These are phyloP conservation scores for Aphanomyces cochlioides DNA, from an alignment of 352 stramenopile genomes.

Conservation along the genomic window DNA sequence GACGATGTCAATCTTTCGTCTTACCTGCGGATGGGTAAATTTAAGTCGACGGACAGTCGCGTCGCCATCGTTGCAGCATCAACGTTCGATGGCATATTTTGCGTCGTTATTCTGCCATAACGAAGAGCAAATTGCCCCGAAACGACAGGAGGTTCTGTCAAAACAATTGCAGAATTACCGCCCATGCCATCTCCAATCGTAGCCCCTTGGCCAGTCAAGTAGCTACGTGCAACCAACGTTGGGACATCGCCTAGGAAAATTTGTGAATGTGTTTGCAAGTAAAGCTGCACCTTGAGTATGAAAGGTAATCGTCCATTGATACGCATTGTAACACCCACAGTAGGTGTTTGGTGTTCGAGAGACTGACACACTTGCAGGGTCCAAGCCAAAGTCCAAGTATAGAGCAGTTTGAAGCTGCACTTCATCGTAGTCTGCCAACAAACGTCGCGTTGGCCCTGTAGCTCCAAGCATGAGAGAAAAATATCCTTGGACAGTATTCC, in stretches of 20 bases:
- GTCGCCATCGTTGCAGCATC: conserved; percentile 48
- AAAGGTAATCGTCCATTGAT: conserved; percentile 77
- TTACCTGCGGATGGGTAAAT: conserved; percentile 44
- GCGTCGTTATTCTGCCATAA: conserved; percentile 46
- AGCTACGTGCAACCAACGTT: conserved; percentile 42
- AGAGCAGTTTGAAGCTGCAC: conserved; percentile 61
- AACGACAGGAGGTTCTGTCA: conserved; percentile 61
- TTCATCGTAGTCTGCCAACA: conserved; percentile 68
- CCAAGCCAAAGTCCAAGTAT: conserved; percentile 74
- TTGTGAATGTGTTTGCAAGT: not conserved
- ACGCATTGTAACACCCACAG: conserved; percentile 66
- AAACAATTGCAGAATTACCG: conserved; percentile 39
- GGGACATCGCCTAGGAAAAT: conserved; percentile 44
- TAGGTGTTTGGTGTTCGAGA: conserved; percentile 56
- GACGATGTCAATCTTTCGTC: not conserved
- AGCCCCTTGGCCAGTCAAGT: conserved; percentile 50
- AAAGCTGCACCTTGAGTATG: conserved; percentile 32
- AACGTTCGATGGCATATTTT: conserved; percentile 65
- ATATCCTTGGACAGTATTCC: conserved; percentile 64
- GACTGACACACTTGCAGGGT: conserved; percentile 52
- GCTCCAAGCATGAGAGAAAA: conserved; percentile 59
- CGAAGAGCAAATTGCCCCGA: conserved; percentile 66
- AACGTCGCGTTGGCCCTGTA: conserved; percentile 50
- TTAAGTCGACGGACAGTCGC: conserved; percentile 64
- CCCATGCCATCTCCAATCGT: conserved; percentile 60